Evolutionary conservation across 805 yeast species (phyloP).

Genomic region (Wickerhamia fluorescens): DNA sequence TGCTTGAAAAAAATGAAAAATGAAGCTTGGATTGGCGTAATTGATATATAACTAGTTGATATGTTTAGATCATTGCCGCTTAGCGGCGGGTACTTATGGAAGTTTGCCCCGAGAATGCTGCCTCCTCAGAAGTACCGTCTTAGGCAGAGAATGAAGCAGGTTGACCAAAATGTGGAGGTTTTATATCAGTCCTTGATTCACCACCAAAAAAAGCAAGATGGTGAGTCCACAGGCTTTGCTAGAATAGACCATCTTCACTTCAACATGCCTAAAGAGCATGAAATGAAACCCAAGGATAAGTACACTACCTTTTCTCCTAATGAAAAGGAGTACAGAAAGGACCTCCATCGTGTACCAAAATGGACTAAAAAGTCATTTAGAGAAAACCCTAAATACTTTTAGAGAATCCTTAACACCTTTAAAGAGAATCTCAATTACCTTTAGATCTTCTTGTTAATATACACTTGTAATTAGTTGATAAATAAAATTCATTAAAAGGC

Average conservation of each 20-base stretch:
- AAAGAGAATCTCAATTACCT: too few relatives aligned
- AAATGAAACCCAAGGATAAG: conserved; percentile 78
- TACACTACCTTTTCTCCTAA: conserved; percentile 79
- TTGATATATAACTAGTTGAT: too few relatives aligned
- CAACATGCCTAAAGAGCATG: conserved; percentile 65
- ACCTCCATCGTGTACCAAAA: conserved; percentile 81
- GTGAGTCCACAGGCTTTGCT: conserved; percentile 29
- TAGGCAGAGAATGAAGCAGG: conserved; percentile 73
- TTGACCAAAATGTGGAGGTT: conserved; percentile 70
- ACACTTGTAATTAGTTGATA: too few relatives aligned
- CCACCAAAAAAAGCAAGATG: conserved; percentile 13
- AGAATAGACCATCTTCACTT: conserved; percentile 31
- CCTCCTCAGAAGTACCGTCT: conserved; percentile 75
- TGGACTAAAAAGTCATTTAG: conserved; percentile 85
- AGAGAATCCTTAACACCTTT: conserved; percentile 6
- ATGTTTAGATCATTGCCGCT: conserved; percentile 63
- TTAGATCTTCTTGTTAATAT: too few relatives aligned
- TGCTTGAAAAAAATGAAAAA: too few relatives aligned
- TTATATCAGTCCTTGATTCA: conserved; percentile 37
- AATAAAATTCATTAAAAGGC: too few relatives aligned
- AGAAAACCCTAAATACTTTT: conserved; percentile 68
- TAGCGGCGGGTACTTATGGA: conserved; percentile 74
- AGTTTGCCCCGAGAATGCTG: conserved; percentile 50
- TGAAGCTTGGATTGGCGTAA: too few relatives aligned
- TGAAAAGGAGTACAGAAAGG: conserved; percentile 75